Evolutionary conservation across 805 yeast genomes (phyloP).

Genomic region (Scheffersomyces amazonensis): DNA sequence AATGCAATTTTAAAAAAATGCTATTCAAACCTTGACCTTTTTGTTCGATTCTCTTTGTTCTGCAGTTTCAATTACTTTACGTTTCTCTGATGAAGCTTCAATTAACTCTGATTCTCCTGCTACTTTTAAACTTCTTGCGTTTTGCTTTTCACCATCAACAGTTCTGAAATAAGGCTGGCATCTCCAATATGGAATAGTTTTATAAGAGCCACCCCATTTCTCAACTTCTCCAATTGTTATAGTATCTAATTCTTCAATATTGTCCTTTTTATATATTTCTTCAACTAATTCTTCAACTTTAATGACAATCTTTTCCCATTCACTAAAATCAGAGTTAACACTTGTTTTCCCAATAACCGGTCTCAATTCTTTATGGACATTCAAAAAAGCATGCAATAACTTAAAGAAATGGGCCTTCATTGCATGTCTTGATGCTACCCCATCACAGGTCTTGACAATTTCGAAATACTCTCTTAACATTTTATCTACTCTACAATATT

Average conservation of each 20-base stretch:
- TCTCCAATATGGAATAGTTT: slow-evolving; percentile 89
- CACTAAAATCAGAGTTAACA: slow-evolving; percentile 32
- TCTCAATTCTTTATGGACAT: slow-evolving; percentile 74
- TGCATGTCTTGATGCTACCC: slow-evolving; percentile 73
- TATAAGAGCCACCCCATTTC: slow-evolving; percentile 79
- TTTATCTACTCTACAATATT: slow-evolving; percentile 82
- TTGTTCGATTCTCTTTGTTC: background rate
- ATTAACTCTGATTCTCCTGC: slow-evolving; percentile 27
- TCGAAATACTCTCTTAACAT: slow-evolving; percentile 86
- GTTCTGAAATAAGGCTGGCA: slow-evolving; percentile 93
- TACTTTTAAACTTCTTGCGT: slow-evolving; percentile 32
- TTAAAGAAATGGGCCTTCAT: slow-evolving; percentile 94
- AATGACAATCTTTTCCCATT: slow-evolving; percentile 52
- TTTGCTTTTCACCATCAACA: slow-evolving; percentile 68
- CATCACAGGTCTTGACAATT: slow-evolving; percentile 59
- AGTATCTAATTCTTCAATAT: slow-evolving; percentile 55
- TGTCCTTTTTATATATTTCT: slow-evolving; percentile 48
- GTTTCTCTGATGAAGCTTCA: background rate
- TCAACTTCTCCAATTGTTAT: slow-evolving; percentile 53
- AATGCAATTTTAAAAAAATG: background rate
- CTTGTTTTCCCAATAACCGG: slow-evolving; percentile 59
- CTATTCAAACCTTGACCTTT: background rate
- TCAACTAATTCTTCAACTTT: slow-evolving; percentile 67
- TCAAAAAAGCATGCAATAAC: slow-evolving; percentile 75
- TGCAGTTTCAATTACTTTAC: background rate